Conservation (phyloP, 2,329 filamentous ascomycete genomes). For the Pseudogymnoascus sp. region DNA sequence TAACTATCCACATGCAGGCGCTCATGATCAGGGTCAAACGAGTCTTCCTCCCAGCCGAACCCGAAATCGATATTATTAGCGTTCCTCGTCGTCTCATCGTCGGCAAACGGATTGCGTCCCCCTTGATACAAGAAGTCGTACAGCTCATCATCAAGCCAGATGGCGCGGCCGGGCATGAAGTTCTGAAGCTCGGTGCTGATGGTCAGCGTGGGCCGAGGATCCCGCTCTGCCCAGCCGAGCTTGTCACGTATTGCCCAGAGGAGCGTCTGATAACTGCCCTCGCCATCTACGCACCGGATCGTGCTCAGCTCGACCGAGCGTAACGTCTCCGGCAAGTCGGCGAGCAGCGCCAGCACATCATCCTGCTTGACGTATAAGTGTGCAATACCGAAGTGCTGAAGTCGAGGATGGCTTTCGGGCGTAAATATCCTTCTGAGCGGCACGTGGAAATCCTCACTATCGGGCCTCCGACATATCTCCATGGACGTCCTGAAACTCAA, state of each 20-base stretch:
- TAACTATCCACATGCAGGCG: not conserved
- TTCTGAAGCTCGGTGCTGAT: conserved; percentile 14
- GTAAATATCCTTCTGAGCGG: conserved; percentile 28
- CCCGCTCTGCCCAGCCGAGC: conserved; percentile 17
- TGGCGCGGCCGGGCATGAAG: not conserved
- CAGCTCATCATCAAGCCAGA: not conserved
- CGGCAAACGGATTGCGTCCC: conserved; percentile 20
- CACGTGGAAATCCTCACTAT: not conserved
- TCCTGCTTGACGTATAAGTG: conserved; percentile 22
- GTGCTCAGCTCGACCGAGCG: conserved; percentile 31
- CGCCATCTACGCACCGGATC: conserved; percentile 21
- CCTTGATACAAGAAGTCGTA: conserved; percentile 21
- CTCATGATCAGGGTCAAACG: not conserved
- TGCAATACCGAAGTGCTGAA: conserved; percentile 30
- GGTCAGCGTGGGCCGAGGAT: conserved; percentile 8
- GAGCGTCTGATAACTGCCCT: conserved; percentile 15
- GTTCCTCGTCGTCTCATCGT: not conserved
- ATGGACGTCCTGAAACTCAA: conserved; percentile 21
- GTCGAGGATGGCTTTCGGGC: conserved; percentile 22
- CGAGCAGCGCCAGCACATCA: conserved; percentile 27
- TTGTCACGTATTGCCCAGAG: conserved; percentile 20
- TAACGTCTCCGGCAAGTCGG: conserved; percentile 24
- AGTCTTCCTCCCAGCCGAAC: not conserved
- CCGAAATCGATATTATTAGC: not conserved
- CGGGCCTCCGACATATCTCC: not conserved